These are phyloP conservation scores for Naegleria fowleri DNA, from an alignment of 208 protist species.

Conservation along the genomic window DNA sequence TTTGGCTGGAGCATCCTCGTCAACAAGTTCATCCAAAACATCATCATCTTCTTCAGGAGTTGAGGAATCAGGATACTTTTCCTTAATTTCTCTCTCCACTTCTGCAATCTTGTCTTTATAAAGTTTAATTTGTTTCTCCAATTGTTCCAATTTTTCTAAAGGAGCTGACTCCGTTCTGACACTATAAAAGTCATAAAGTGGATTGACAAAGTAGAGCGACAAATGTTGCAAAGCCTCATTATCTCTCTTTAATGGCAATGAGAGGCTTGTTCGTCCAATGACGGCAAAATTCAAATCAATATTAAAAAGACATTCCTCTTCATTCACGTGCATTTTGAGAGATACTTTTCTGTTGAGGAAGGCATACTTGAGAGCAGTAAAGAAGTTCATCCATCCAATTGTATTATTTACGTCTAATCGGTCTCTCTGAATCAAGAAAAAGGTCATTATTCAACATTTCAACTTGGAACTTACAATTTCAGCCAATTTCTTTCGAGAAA, in stretches of 20 bases:
- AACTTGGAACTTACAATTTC: slow-evolving; percentile 2
- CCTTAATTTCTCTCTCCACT: slow-evolving; percentile 13
- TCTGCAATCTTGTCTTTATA: slow-evolving; percentile 16
- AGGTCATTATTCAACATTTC: not conserved
- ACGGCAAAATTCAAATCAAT: slow-evolving; percentile 14
- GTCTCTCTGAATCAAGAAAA: not conserved
- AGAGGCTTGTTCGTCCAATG: not conserved
- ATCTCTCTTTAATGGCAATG: not conserved
- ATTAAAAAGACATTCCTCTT: not conserved
- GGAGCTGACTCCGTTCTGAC: not conserved
- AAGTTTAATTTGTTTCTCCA: not conserved
- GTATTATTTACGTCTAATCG: slow-evolving; percentile 1
- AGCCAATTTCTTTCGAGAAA: not conserved
- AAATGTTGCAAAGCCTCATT: not conserved
- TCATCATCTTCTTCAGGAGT: not conserved
- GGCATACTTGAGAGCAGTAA: not conserved
- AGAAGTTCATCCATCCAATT: not conserved
- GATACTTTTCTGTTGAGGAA: not conserved
- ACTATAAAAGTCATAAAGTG: not conserved
- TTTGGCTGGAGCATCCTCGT: not conserved
- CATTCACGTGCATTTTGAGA: not conserved
- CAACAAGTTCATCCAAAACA: not conserved
- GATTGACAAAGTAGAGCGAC: not conserved
- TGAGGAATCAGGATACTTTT: not conserved
- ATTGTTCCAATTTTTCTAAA: not conserved